These are phyloP conservation scores for Potentilla sterilis DNA, from an alignment of 306 rosid genomes.

Conservation along the genomic window DNA sequence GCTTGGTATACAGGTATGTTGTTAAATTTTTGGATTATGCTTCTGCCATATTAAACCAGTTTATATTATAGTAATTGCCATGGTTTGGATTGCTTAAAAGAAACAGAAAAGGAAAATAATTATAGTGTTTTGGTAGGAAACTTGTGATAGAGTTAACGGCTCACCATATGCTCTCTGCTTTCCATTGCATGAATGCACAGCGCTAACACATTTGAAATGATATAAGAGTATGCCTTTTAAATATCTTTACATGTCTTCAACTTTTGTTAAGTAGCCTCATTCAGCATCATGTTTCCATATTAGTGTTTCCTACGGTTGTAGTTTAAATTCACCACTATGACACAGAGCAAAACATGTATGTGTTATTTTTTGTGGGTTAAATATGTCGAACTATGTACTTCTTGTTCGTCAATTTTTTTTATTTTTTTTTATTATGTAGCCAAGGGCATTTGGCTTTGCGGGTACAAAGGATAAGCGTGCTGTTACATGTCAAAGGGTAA, in stretches of 20 bases:
- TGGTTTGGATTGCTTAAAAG: neutral
- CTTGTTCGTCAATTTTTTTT: constrained; percentile 7
- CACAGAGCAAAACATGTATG: neutral
- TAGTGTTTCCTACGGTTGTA: neutral
- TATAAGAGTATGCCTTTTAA: neutral
- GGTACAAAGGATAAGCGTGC: constrained; percentile 97
- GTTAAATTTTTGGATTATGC: constrained; percentile 1
- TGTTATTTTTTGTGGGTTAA: constrained; percentile 2
- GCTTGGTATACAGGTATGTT: constrained; percentile 87
- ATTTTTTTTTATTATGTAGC: constrained; percentile 44
- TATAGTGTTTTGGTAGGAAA: neutral
- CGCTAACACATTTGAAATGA: neutral
- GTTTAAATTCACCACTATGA: neutral
- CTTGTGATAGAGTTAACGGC: neutral
- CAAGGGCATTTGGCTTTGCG: constrained; percentile 92
- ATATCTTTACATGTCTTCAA: neutral
- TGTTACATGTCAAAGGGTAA: constrained; percentile 90
- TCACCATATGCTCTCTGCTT: neutral
- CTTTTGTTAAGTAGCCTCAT: neutral
- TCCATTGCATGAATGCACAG: neutral
- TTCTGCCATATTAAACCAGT: neutral
- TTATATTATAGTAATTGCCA: neutral
- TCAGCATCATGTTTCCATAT: neutral
- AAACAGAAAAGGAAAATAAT: neutral
- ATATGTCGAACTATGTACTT: constrained; percentile 12